Conservation (phyloP, 768 basidiomycete species). For the Pholiota conissans region DNA sequence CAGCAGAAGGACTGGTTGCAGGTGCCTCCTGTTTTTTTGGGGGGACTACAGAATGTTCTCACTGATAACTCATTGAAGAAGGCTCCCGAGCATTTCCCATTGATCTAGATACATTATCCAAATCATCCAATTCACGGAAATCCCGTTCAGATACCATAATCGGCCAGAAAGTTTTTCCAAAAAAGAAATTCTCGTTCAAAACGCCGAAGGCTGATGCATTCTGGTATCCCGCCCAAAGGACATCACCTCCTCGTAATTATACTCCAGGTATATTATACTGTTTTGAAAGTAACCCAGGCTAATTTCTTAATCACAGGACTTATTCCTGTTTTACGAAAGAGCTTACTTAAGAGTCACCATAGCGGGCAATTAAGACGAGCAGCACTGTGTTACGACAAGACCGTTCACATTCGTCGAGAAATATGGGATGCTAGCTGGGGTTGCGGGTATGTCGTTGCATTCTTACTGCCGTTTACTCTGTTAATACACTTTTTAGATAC, state of each 20-base stretch:
- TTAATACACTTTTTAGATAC: constrained; percentile 49
- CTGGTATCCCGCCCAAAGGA: constrained; percentile 56
- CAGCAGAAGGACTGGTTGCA: constrained; percentile 3
- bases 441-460: constrained; percentile 52
- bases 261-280: constrained; percentile 51
- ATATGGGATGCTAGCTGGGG: constrained; percentile 71
- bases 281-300: background rate
- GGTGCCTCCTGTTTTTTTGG: background rate
- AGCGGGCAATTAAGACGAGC: constrained; percentile 54
- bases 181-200: constrained; percentile 16
- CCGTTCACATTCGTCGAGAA: constrained; percentile 60
- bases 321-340: constrained; percentile 60
- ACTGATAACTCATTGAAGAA: background rate
- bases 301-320: constrained; percentile 43
- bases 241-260: constrained; percentile 50
- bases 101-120: constrained; percentile 1
- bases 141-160: background rate
- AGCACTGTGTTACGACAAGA: constrained; percentile 60
- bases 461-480: background rate
- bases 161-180: background rate
- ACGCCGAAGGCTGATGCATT: constrained; percentile 57
- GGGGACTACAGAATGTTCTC: background rate
- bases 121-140: background rate
- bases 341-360: constrained; percentile 50
- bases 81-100: constrained; percentile 12